These are phyloP conservation scores for Yamadazyma insecticola DNA, from an alignment of 805 yeast species.

Conservation along the genomic window DNA sequence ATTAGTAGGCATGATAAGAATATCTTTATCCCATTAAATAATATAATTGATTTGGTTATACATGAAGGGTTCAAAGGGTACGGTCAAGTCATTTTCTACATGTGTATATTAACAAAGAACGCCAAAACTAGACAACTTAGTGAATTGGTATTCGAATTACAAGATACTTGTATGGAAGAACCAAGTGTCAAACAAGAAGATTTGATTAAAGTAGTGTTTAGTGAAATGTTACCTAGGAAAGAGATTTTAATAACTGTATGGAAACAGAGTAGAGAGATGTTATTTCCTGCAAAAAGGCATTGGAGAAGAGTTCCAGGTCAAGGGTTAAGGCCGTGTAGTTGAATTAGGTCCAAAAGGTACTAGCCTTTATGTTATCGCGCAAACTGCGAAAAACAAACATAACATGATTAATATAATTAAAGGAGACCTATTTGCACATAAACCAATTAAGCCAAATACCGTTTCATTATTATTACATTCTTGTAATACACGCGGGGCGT, in stretches of 20 bases:
- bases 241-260: conserved; percentile 36
- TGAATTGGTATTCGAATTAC: too few relatives aligned
- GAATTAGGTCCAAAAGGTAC: neutral
- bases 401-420: conserved; percentile 11
- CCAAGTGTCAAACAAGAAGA: conserved; percentile 8
- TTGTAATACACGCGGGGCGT: conserved; percentile 70
- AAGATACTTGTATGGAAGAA: conserved; percentile 6
- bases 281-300: conserved; percentile 29
- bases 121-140: conserved; percentile 9
- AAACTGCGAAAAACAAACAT: neutral
- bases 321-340: conserved; percentile 21
- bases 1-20: conserved; percentile 13
- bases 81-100: conserved; percentile 58
- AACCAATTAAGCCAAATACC: conserved; percentile 19
- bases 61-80: conserved; percentile 73
- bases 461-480: conserved; percentile 62
- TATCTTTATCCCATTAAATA: conserved; percentile 52
- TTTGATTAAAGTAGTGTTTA: conserved; percentile 34
- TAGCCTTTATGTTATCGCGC: neutral
- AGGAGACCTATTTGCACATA: conserved; percentile 53
- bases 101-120: conserved; percentile 51
- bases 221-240: conserved; percentile 38
- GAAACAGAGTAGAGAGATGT: conserved; percentile 31
- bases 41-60: conserved; percentile 60
- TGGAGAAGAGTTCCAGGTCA: conserved; percentile 36